Base-by-base conservation (phyloP, 805 yeast genomes). In the Schizosaccharomyces octosporus region DNA sequence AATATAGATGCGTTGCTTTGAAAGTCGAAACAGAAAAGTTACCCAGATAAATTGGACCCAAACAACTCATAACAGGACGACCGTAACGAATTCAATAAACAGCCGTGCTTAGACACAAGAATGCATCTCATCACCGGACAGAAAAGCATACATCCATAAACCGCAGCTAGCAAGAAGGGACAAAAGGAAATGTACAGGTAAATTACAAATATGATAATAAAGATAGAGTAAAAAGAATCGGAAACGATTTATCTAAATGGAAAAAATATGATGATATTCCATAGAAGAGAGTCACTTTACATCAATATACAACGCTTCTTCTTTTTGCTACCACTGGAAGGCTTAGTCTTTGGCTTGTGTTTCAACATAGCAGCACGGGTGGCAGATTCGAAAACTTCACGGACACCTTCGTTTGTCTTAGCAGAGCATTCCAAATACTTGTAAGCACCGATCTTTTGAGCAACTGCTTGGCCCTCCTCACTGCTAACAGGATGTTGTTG, bases 401-500 rank as follows among this genome's bases (percentile, higher is more conserved):
- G 83, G 63, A 87, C 96, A 74, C 95, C 95, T 72, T 83, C 84
- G 69, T 88, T 88, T 66, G 87, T 82, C 75, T 84, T 85, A 45
- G 95, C 95, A 61, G 95, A 87, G 78, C 96, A 87, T 76, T 87
- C 96, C 69, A 85, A 78, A 73, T 87, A 87, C 71, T 82, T 81
- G 65, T 82, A 74, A 64, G 95, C 95, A 68, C 93, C 94, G 69
- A 87, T 87, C 76, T 84, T 85, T 67, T 84, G 85, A 64, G 95
- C 95, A 66, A 86, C 93, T 62, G 81, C 78, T 73, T 84, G 84
- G 68, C 95, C 95, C 66, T 87, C 95, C 63, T 84, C 79, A 55
- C 85, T 70, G 19, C 90, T 72, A 61, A 87, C 94, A 57, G 95
- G 95, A 69, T 80, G 81, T 73, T 83, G 86, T 66, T 84, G 83